phyloP scores from a whole-genome alignment of 148 eudicot species.

The Camellia lanceoleosa region DNA sequence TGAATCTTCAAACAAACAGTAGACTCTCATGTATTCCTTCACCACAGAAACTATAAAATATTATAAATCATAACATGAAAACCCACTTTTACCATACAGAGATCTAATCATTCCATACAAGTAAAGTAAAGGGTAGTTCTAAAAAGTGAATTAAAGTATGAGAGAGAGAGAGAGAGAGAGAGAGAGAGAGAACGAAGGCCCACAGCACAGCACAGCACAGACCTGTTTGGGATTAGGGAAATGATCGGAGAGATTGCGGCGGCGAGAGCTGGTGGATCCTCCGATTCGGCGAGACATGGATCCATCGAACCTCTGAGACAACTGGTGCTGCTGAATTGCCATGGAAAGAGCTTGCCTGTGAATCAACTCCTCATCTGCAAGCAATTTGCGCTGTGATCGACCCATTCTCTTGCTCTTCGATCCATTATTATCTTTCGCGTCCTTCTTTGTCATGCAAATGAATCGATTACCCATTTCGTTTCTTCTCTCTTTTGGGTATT shows the following conservation, averaged over 20 bases:
- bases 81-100: too few relatives aligned
- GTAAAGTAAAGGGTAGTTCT: too few relatives aligned
- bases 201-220: too few relatives aligned
- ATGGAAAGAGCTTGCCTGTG: slow-evolving; percentile 82
- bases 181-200: too few relatives aligned
- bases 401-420: slow-evolving; percentile 52
- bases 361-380: slow-evolving; percentile 71
- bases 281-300: slow-evolving; percentile 83
- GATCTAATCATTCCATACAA: too few relatives aligned
- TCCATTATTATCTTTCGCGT: slow-evolving; percentile 24
- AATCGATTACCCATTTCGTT: slow-evolving; percentile 67
- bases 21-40: too few relatives aligned
- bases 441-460: slow-evolving; percentile 68
- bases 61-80: too few relatives aligned
- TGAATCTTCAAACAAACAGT: too few relatives aligned
- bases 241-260: slow-evolving; percentile 55
- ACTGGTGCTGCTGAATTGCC: slow-evolving; percentile 87
- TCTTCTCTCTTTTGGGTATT: not conserved
- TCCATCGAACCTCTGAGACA: slow-evolving; percentile 86
- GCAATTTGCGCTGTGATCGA: slow-evolving; percentile 53
- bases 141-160: too few relatives aligned
- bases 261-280: slow-evolving; percentile 65
- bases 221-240: slow-evolving; percentile 19
- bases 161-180: too few relatives aligned
- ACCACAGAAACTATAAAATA: too few relatives aligned